Evolutionary conservation across 2,329 filamentous ascomycete species (phyloP).

Genomic region (Aspergillus versicolor): DNA sequence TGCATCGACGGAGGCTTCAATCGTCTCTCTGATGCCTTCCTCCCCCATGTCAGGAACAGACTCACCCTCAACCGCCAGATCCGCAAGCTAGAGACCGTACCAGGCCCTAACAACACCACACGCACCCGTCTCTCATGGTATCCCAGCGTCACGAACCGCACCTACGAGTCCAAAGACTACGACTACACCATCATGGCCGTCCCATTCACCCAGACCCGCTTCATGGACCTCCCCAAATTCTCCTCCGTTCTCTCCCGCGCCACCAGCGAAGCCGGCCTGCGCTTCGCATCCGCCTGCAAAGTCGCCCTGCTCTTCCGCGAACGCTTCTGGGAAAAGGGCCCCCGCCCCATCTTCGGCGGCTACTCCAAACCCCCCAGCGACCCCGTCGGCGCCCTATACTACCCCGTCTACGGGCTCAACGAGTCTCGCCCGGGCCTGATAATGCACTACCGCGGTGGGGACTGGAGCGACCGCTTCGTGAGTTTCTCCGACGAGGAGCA

Average conservation of each 20-base stretch:
- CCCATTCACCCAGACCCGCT: slow-evolving; percentile 38
- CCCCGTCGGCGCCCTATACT: slow-evolving; percentile 31
- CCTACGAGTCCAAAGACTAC: slow-evolving; percentile 30
- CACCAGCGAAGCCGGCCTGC: slow-evolving; percentile 24
- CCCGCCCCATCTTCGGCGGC: slow-evolving; percentile 28
- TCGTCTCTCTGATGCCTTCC: slow-evolving; percentile 36
- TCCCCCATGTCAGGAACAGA: slow-evolving; percentile 30
- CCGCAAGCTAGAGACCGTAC: slow-evolving; percentile 16
- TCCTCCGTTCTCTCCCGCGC: slow-evolving; percentile 26
- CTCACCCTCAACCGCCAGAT: slow-evolving; percentile 24
- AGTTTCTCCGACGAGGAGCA: slow-evolving; percentile 30
- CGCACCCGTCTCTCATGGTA: slow-evolving; percentile 25
- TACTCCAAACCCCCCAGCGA: slow-evolving; percentile 25
- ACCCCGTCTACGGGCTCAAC: slow-evolving; percentile 33
- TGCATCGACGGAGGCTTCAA: slow-evolving; percentile 37
- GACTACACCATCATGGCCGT: slow-evolving; percentile 42
- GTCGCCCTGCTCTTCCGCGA: slow-evolving; percentile 32
- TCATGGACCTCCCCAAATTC: slow-evolving; percentile 39
- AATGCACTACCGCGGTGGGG: slow-evolving; percentile 30
- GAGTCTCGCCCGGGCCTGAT: slow-evolving; percentile 33
- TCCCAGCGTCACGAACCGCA: slow-evolving; percentile 22
- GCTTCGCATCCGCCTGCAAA: slow-evolving; percentile 35
- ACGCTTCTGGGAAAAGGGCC: slow-evolving; percentile 35
- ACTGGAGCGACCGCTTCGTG: slow-evolving; percentile 30
- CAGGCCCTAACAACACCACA: slow-evolving; percentile 13